Base-by-base conservation (phyloP, 2,329 filamentous ascomycete species). In the Diplodia seriata region DNA sequence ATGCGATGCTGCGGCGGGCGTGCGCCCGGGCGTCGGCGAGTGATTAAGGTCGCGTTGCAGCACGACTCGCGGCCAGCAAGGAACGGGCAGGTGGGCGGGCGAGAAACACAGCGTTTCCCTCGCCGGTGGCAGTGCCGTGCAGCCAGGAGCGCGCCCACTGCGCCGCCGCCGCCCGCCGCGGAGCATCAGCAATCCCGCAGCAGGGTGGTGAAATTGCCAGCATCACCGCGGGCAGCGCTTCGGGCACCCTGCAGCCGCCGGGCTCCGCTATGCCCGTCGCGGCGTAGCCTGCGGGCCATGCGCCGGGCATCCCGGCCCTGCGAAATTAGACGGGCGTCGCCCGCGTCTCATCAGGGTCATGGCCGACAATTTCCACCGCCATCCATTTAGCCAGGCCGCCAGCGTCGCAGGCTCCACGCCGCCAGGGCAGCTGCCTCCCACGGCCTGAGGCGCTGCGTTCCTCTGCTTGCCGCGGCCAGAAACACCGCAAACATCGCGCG, bases 301-400 rank as follows among this genome's bases (percentile, higher is more conserved):
- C 20, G 50, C 62, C 29, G 50, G 62, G 50, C 43, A 43, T 20
- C 50, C 62, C 62, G 62, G 50, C 38, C 50, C 38, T 54, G 51
- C 54, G 64, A 66, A 66, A 66, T 66, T 56, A 51, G 54, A 66
- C 36, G 64, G 64, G 51, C 64, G 33, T 66, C 18, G 50, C 53
- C 31, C 51, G 51, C 63, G 64, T 66, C 64, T 66, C 64, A 66
- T 56, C 51, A 63, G 59, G 59, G 59, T 57, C 64, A 66, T 50
- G 64, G 51, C 33, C 49, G 62, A 50, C 36, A 63, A 63, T 63
- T 50, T 49, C 40, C 57, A 62, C 57, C 8, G 38, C 38, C 38
- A 43, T 8, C 57, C 57, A 62, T 62, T 63, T 63, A 63, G 59
- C 59, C 59, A 63, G 59, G 59, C 59, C 59, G 43, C 59, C 59